phyloP scores from a whole-genome alignment of 345 rosid species.

The Linum lewisii region DNA sequence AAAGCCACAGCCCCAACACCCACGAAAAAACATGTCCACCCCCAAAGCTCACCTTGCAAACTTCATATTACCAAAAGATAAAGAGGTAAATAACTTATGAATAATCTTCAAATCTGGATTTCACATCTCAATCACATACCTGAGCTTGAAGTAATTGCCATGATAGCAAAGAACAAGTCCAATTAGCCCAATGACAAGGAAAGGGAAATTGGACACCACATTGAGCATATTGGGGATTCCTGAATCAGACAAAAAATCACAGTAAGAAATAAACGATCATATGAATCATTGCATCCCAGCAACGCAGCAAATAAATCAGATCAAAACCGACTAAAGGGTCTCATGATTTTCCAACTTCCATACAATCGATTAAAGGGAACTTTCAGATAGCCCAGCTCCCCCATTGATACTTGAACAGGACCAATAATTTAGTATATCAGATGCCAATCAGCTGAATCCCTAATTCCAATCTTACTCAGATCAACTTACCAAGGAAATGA shows the following conservation, averaged over 20 bases:
- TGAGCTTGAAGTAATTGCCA: conserved; percentile 58
- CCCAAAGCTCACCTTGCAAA: conserved; percentile 77
- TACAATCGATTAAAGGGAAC: not conserved
- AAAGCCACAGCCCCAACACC: conserved; percentile 79
- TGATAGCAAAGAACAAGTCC: conserved; percentile 75
- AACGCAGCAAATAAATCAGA: not conserved
- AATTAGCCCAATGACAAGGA: conserved; percentile 66
- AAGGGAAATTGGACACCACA: conserved; percentile 87
- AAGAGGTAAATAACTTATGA: not conserved
- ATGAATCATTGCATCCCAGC: not conserved
- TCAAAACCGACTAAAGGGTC: not conserved
- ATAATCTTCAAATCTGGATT: not conserved
- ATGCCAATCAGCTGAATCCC: not conserved
- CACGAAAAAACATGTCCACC: conserved; percentile 75
- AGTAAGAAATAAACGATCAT: conserved; percentile 2
- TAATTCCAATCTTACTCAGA: not conserved
- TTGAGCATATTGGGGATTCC: conserved; percentile 80
- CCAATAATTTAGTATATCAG: not conserved
- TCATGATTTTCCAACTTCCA: not conserved
- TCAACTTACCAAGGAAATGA: conserved; percentile 48
- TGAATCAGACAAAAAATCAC: conserved; percentile 15
- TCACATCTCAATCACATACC: conserved; percentile 22
- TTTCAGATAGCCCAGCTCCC: not conserved
- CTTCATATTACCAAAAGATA: conserved; percentile 23
- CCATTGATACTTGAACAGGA: not conserved